These are phyloP conservation scores for Coemansia guatemalensis DNA, from an alignment of 192 early-diverging fungal genomes.

Conservation along the genomic window DNA sequence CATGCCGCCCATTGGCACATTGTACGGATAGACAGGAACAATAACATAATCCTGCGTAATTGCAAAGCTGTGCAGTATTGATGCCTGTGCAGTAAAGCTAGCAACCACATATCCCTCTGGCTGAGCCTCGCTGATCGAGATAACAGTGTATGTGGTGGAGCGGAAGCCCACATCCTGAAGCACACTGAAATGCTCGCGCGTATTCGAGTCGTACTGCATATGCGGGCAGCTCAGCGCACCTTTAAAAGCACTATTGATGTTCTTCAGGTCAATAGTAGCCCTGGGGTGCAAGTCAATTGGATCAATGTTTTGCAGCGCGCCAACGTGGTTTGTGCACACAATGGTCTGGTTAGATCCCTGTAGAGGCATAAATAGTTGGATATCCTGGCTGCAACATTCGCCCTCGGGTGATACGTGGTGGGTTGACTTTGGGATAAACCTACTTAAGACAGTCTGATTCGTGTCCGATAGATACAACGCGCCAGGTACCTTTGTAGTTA, in stretches of 20 bases:
- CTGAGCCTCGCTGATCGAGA: slow-evolving; percentile 60
- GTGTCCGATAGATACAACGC: slow-evolving; percentile 65
- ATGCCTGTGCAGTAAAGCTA: slow-evolving; percentile 61
- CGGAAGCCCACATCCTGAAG: slow-evolving; percentile 71
- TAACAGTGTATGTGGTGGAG: slow-evolving; percentile 67
- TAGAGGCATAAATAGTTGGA: slow-evolving; percentile 57
- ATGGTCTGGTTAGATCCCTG: slow-evolving; percentile 64
- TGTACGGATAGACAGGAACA: slow-evolving; percentile 66
- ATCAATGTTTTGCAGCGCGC: slow-evolving; percentile 69
- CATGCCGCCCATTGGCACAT: slow-evolving; percentile 60
- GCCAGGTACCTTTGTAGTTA: slow-evolving; percentile 63
- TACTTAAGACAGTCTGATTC: slow-evolving; percentile 68
- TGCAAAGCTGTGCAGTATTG: slow-evolving; percentile 75
- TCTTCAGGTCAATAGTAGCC: slow-evolving; percentile 60
- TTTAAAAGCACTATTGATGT: slow-evolving; percentile 63
- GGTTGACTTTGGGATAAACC: slow-evolving; percentile 60
- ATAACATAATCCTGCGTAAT: slow-evolving; percentile 73
- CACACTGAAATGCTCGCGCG: slow-evolving; percentile 74
- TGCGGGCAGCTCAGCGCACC: slow-evolving; percentile 69
- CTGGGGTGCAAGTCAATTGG: slow-evolving; percentile 63
- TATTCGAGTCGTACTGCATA: slow-evolving; percentile 64
- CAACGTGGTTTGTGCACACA: slow-evolving; percentile 68
- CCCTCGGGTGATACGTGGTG: slow-evolving; percentile 59
- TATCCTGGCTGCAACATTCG: slow-evolving; percentile 66
- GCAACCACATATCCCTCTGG: slow-evolving; percentile 66